A percentile compares a stretch with the other conserved stretches of the same genome.
phyloP scores from a whole-genome alignment of 2,329 filamentous ascomycete genomes.

The Capronia americana region DNA sequence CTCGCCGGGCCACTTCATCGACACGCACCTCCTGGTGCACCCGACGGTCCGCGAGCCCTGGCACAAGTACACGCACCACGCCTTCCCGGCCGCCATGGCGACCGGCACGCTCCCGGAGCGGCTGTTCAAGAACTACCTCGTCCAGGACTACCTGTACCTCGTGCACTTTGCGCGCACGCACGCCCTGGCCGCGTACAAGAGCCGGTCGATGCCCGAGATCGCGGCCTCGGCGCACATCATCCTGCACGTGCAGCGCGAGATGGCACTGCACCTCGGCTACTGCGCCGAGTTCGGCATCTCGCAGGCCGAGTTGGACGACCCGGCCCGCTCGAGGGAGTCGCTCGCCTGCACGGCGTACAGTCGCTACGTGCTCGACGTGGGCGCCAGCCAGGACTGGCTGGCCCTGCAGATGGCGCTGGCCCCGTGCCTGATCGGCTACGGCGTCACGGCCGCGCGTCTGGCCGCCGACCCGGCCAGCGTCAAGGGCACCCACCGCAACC shows the following conservation, averaged over 20 bases:
- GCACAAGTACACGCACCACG: constrained; percentile 78
- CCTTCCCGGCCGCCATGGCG: constrained; percentile 79
- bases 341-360: constrained; percentile 83
- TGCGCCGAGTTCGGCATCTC: constrained; percentile 81
- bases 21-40: constrained; percentile 75
- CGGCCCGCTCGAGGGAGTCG: constrained; percentile 65
- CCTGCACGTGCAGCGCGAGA: constrained; percentile 77
- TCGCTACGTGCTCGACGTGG: constrained; percentile 85
- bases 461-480: constrained; percentile 66
- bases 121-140: constrained; percentile 85
- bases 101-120: constrained; percentile 75
- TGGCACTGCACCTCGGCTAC: constrained; percentile 79
- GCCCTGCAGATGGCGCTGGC: constrained; percentile 83
- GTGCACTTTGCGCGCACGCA: constrained; percentile 88
- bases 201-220: constrained; percentile 75
- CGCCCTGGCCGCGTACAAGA: constrained; percentile 84
- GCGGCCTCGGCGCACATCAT: constrained; percentile 73
- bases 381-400: constrained; percentile 85
- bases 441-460: constrained; percentile 75
- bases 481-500: constrained; percentile 63
- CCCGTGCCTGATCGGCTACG: constrained; percentile 90
- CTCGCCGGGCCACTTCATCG: constrained; percentile 74
- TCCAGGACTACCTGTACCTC: constrained; percentile 93
- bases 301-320: constrained; percentile 71
- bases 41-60: constrained; percentile 76